These are phyloP conservation scores for Mortierella sp. DNA, from an alignment of 371 early-diverging fungal species.

Conservation along the genomic window DNA sequence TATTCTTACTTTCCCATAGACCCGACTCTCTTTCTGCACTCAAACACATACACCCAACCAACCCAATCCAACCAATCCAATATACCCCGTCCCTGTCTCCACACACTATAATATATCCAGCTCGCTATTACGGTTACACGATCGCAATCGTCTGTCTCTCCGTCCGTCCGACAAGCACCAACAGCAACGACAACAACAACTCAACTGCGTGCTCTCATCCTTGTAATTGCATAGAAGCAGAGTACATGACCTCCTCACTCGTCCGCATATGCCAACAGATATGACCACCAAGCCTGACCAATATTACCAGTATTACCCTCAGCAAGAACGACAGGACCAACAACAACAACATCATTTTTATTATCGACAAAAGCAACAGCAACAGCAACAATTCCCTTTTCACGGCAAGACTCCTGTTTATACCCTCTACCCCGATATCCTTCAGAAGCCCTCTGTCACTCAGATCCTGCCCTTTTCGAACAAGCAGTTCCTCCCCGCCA, in stretches of 20 bases:
- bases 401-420: conserved; percentile 24
- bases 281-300: conserved; percentile 22
- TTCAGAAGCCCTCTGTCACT: conserved; percentile 12
- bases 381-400: conserved; percentile 1
- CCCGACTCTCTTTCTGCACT: background rate
- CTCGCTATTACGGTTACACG: conserved; percentile 30
- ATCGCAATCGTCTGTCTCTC: background rate
- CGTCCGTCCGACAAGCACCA: conserved; percentile 4
- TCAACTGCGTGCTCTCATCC: conserved; percentile 6
- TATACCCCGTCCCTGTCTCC: conserved; percentile 9
- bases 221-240: background rate
- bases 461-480: conserved; percentile 25
- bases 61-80: background rate
- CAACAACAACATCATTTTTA: conserved; percentile 15
- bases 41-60: background rate
- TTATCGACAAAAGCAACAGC: conserved; percentile 13
- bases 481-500: conserved; percentile 17
- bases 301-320: background rate
- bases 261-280: conserved; percentile 6
- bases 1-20: background rate
- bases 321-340: conserved; percentile 8
- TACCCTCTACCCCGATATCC: conserved; percentile 48
- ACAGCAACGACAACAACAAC: conserved; percentile 14
- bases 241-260: conserved; percentile 11
- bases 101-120: conserved; percentile 4